Conservation (phyloP, 2,329 filamentous ascomycete species). For the Hypoxylon sp. region DNA sequence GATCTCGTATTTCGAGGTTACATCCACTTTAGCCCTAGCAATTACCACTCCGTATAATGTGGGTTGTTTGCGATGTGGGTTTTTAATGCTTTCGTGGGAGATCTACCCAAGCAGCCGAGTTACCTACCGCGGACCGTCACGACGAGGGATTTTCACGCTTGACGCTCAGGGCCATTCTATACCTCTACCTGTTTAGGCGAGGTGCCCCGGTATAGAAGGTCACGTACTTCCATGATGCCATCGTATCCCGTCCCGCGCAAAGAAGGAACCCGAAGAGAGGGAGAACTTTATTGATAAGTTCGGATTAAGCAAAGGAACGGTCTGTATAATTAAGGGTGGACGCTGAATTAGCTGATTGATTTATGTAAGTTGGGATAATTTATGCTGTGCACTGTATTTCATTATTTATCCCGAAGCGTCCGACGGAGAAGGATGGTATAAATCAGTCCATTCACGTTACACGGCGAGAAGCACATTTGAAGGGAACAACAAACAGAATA, state of each 20-base stretch:
- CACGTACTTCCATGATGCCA: slow-evolving; percentile 12
- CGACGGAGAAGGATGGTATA: background rate
- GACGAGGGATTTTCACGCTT: slow-evolving; percentile 3
- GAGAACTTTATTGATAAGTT: background rate
- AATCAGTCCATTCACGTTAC: no score
- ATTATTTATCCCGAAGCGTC: no score
- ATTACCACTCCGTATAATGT: slow-evolving; percentile 35
- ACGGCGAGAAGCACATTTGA: no score
- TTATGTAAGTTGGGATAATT: slow-evolving; percentile 1
- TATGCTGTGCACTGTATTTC: background rate
- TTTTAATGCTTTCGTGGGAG: slow-evolving; percentile 20
- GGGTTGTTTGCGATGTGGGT: slow-evolving; percentile 26
- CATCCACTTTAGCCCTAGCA: slow-evolving; percentile 20
- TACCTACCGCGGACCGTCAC: slow-evolving; percentile 11
- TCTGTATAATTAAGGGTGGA: background rate
- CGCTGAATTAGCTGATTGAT: background rate
- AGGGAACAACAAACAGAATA: background rate
- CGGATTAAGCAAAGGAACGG: background rate
- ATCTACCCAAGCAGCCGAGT: background rate
- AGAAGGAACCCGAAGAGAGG: background rate
- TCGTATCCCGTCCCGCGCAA: slow-evolving; percentile 5
- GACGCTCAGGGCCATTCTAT: background rate
- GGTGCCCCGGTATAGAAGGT: slow-evolving; percentile 2
- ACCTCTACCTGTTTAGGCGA: slow-evolving; percentile 10
- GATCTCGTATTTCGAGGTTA: slow-evolving; percentile 41